Evolutionary conservation across 2,329 filamentous ascomycete genomes (phyloP).

Genomic region (Diaporthe sp.): DNA sequence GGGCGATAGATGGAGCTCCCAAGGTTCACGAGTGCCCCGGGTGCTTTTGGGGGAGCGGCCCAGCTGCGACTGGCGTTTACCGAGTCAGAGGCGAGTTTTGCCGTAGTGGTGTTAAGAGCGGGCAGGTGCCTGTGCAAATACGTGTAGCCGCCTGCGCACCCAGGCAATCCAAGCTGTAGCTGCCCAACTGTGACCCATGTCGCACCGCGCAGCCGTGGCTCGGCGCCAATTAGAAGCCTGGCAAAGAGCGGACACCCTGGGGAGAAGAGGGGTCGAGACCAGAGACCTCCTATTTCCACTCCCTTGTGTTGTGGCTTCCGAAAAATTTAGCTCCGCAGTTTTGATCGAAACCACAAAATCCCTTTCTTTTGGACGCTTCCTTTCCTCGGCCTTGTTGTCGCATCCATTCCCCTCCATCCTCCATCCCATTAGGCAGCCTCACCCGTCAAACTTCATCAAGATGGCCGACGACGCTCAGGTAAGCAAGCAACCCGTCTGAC

Average conservation of each 20-base stretch:
- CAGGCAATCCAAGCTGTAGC: conserved; percentile 8
- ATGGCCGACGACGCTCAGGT: conserved; percentile 70
- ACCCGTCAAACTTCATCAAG: conserved; percentile 60
- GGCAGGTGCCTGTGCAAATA: background rate
- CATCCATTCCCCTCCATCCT: conserved; percentile 34
- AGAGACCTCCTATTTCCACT: conserved; percentile 19
- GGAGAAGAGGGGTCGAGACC: background rate
- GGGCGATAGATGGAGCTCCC: background rate
- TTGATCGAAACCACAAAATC: background rate
- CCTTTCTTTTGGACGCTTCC: conserved; percentile 35
- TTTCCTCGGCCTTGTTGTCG: conserved; percentile 36
- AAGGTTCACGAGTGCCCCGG: background rate
- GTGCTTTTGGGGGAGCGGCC: background rate
- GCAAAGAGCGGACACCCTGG: conserved; percentile 19
- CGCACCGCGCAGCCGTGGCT: background rate
- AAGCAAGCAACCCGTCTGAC: conserved; percentile 49
- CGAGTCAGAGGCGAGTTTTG: background rate
- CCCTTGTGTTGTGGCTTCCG: conserved; percentile 10
- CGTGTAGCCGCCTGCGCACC: background rate
- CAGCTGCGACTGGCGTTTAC: background rate
- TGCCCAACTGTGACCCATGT: conserved; percentile 22
- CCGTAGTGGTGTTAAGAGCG: background rate
- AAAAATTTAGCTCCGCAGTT: conserved; percentile 8
- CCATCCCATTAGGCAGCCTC: conserved; percentile 34
- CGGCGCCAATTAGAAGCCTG: conserved; percentile 14